A percentile compares a stretch with the other conserved stretches of the same genome.
phyloP scores from a whole-genome alignment of 208 protist genomes.

The Leishmania arabica region DNA sequence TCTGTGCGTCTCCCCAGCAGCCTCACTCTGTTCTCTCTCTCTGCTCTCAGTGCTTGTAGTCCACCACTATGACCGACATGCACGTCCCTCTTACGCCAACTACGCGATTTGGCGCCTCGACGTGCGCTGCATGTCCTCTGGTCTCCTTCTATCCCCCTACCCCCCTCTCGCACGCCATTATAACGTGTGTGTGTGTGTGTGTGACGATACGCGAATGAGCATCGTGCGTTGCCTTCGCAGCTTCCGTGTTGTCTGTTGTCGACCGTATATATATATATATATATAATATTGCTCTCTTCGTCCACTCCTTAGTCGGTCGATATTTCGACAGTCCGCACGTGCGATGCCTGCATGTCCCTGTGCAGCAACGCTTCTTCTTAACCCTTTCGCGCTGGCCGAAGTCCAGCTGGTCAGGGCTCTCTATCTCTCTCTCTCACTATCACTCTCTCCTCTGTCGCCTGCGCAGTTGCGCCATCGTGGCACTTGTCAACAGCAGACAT shows the following conservation, averaged over 20 bases:
- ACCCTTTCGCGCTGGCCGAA: neutral
- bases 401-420: neutral
- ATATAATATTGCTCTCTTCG: neutral
- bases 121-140: neutral
- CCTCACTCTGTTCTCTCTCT: neutral
- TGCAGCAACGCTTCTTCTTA: neutral
- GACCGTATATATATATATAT: neutral
- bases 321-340: neutral
- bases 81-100: neutral
- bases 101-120: neutral
- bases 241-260: neutral
- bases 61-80: neutral
- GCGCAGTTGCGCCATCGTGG: neutral
- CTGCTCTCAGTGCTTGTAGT: neutral
- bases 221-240: neutral
- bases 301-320: neutral
- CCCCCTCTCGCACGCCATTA: neutral
- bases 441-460: neutral
- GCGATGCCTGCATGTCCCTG: neutral
- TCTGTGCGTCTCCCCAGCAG: neutral
- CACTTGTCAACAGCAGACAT: neutral
- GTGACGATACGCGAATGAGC: neutral
- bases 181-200: too few species aligned
- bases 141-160: neutral
- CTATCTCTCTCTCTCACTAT: neutral